Base-by-base conservation (phyloP, 257 asterid species). In the Anisodus tanguticus region DNA sequence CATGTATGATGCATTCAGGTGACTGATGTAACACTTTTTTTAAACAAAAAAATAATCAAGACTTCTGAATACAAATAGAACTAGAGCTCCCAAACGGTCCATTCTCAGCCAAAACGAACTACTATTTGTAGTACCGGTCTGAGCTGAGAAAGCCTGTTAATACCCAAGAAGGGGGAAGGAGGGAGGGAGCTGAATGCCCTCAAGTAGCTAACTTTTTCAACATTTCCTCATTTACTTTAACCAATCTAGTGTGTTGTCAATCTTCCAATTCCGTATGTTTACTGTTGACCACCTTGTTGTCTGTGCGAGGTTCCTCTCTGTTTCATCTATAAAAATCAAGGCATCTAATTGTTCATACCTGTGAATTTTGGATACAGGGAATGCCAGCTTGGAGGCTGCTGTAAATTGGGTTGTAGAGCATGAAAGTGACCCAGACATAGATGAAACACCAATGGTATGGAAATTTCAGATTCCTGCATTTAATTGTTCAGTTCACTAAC, bases 361-460 rank as follows among this genome's bases (percentile, higher is more conserved):
- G 64, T 77, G 26, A 77, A 51, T 77, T 47, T 53, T 53, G 31
- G 64, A 77, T 53, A 15, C 93, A 95, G 99, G 98, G 79, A 95
- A 95, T 86, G 87, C 80, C 83, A 90, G 89, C 86, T 89, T 90
- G 63, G 98, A 97, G 91, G 95, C 95, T 82, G 97, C 98, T 39
- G 97, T 86, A 85, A 93, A 91, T 90, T 97, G 99, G 99, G 88
- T 90, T 41, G 97, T 93, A 82, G 98, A 97, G 84, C 98, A 97
- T 88, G 98, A 95, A 88, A 93, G 91, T 86, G 98, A 97, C 86
- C 87, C 94, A 16, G 95, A 96, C 83, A 91, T 97, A 83, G 98
- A 97, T 80, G 92, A 91, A 87, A 88, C 93, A 93, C 98, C 94
- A 76, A 63, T 91, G 98, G 99, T 93, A 94, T 35, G 91, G 31